A percentile compares a stretch with the other conserved stretches of the same genome.
phyloP scores from a whole-genome alignment of 176 grass and related monocot species.

The Cenchrus americanus region DNA sequence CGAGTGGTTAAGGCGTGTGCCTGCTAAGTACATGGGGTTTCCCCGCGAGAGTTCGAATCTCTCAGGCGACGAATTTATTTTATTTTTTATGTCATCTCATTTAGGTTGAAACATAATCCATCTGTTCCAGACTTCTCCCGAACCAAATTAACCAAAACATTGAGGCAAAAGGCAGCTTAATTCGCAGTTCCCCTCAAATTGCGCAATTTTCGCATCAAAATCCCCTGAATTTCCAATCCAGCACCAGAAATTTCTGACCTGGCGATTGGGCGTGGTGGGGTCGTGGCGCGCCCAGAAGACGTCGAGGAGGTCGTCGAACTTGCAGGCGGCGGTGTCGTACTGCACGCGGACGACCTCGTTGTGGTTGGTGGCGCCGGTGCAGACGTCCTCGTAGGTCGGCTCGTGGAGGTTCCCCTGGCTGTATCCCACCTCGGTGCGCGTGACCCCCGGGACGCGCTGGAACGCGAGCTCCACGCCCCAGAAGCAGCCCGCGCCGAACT shows the following conservation, averaged over 20 bases:
- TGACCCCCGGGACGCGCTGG: conserved; percentile 89
- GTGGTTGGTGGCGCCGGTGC: conserved; percentile 80
- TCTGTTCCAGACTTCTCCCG: neutral
- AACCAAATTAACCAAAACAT: neutral
- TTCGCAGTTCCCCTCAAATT: neutral
- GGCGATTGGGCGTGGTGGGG: conserved; percentile 85
- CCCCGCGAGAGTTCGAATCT: conserved; percentile 87
- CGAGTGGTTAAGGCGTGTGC: conserved; percentile 94
- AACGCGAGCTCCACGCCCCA: conserved; percentile 96
- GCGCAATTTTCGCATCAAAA: neutral
- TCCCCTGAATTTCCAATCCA: neutral
- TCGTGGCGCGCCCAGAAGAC: conserved; percentile 83
- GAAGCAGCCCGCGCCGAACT: conserved; percentile 96
- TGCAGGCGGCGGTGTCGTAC: conserved; percentile 76
- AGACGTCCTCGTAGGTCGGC: conserved; percentile 92
- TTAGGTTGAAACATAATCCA: neutral
- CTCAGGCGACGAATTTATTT: conserved; percentile 50
- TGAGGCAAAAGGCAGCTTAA: neutral
- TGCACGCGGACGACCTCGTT: conserved; percentile 93
- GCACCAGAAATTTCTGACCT: conserved; percentile 47
- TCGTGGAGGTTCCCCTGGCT: conserved; percentile 88
- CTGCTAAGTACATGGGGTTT: conserved; percentile 90
- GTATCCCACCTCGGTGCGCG: conserved; percentile 89
- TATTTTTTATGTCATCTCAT: neutral
- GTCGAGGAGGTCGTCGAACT: conserved; percentile 84